phyloP scores from a whole-genome alignment of 805 yeast genomes.

The Pichia nanzhaoensis region DNA sequence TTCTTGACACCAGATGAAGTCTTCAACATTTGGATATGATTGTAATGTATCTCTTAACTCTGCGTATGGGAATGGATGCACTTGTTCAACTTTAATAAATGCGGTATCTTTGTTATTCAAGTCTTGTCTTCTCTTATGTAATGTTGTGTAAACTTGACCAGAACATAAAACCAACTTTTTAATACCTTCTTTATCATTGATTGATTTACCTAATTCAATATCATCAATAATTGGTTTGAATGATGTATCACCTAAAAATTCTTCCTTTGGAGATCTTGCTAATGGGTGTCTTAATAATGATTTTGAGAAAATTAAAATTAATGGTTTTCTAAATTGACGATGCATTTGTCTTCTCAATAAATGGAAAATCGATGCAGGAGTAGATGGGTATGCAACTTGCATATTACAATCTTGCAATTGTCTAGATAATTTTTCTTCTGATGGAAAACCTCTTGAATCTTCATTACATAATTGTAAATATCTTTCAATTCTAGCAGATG shows the following conservation, averaged over 20 bases:
- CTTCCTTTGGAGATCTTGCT: conserved; percentile 78
- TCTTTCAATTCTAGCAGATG: conserved; percentile 96
- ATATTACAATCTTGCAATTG: conserved; percentile 98
- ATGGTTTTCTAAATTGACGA: conserved; percentile 95
- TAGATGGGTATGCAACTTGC: conserved; percentile 97
- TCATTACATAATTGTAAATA: conserved; percentile 93
- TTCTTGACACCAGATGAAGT: conserved; percentile 95
- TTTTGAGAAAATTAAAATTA: conserved; percentile 84
- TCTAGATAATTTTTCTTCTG: conserved; percentile 79
- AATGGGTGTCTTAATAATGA: conserved; percentile 93
- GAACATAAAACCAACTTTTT: conserved; percentile 78
- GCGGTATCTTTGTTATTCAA: conserved; percentile 79
- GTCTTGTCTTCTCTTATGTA: conserved; percentile 81
- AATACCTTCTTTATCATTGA: conserved; percentile 73
- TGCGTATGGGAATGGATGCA: conserved; percentile 98
- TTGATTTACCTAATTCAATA: conserved; percentile 71
- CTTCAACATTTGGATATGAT: conserved; percentile 75
- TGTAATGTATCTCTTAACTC: conserved; percentile 81
- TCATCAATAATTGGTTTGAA: conserved; percentile 98
- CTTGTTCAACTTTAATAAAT: conserved; percentile 81
- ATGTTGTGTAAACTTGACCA: conserved; percentile 94
- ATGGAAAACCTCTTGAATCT: conserved; percentile 92
- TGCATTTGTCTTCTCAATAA: conserved; percentile 98
- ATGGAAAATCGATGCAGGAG: conserved; percentile 96
- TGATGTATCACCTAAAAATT: conserved; percentile 85